Evolutionary conservation across 768 basidiomycete genomes (phyloP).

Genomic region (Phylloporus sp.): DNA sequence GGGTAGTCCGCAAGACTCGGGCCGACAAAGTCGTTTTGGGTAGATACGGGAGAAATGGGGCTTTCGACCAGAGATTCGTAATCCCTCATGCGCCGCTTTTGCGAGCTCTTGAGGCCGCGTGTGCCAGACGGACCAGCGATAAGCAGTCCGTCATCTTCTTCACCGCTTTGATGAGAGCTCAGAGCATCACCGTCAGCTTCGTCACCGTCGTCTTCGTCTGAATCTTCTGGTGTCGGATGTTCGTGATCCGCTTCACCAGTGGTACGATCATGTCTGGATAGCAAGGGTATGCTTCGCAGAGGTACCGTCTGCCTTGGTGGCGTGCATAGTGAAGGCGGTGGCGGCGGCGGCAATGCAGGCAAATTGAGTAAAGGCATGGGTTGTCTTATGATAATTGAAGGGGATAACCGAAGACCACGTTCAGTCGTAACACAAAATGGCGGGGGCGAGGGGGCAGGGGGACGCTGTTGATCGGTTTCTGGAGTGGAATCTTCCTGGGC

Average conservation of each 20-base stretch:
- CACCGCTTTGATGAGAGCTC: constrained; percentile 34
- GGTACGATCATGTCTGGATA: constrained; percentile 37
- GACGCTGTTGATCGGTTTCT: constrained; percentile 1
- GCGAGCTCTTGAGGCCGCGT: constrained; percentile 2
- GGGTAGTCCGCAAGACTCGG: constrained; percentile 1
- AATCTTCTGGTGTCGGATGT: constrained; percentile 18
- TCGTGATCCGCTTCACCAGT: constrained; percentile 22
- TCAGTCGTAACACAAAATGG: constrained; percentile 26
- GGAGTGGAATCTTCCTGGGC: not conserved
- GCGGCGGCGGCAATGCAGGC: constrained; percentile 40
- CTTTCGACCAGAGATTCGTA: not conserved
- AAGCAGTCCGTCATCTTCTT: constrained; percentile 29
- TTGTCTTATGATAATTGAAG: constrained; percentile 41
- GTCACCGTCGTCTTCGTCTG: constrained; percentile 34
- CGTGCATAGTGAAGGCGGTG: constrained; percentile 13
- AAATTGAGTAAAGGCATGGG: constrained; percentile 47
- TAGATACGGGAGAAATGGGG: constrained; percentile 1
- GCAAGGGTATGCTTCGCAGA: constrained; percentile 51
- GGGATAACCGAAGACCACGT: constrained; percentile 41
- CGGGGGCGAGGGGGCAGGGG: constrained; percentile 14
- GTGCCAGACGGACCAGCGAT: constrained; percentile 17
- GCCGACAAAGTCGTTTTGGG: not conserved
- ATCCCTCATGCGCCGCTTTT: constrained; percentile 11
- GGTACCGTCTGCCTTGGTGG: constrained; percentile 24
- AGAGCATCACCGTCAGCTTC: constrained; percentile 34